Base-by-base conservation (phyloP, 768 basidiomycete species). In the Leccinum arenicola region DNA sequence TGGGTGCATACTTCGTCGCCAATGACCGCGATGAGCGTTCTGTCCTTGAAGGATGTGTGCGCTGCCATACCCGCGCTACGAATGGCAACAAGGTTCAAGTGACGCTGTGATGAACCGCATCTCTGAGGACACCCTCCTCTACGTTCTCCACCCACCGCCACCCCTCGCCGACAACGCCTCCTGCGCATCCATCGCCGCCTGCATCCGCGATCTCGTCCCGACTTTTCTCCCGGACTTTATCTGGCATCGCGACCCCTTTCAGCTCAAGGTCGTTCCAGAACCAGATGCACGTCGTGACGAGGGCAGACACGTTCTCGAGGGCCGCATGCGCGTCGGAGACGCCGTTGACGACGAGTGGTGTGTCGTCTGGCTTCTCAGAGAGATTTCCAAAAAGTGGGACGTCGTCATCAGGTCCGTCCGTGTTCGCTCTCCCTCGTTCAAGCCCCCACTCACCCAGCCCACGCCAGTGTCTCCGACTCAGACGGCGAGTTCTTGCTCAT, bases 341-440 rank as follows among this genome's bases (percentile, higher is more conserved):
- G 91, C 87, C 54, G 83, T 98, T n/a, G 95, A 99, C 72, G 97
- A 99, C 67, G 97, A 99, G 74, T 99, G 97, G 97, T 88, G 87
- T 70, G 81, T 84, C 14, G 94, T 98, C 17, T 98, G 93, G 92
- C 77, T 98, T 50, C 76, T 98, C 58, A 82, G 80, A 65, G 83
- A 92, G 73, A 78, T 96, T 58, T 89, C 86, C 61, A 75, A 79
- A 43, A 84, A 84, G 61, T 95, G 89, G 89, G 89, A 94, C 63
- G 73, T 95, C 38, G 84, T 82, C 10, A 84, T 93, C 57, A 87
- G 89, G 94, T 95, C 64, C 58, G 82, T 70, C 29, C 47, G 19
- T 15, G n/a, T 27, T 58, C 54, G 36, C 11, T 63, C 36, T 25
- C 17, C 15, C 19, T 48, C 51, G 7, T 35, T n/a, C 19, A n/a